phyloP scores from a whole-genome alignment of 2,329 filamentous ascomycete species.

The Proliferodiscus dingleyae region DNA sequence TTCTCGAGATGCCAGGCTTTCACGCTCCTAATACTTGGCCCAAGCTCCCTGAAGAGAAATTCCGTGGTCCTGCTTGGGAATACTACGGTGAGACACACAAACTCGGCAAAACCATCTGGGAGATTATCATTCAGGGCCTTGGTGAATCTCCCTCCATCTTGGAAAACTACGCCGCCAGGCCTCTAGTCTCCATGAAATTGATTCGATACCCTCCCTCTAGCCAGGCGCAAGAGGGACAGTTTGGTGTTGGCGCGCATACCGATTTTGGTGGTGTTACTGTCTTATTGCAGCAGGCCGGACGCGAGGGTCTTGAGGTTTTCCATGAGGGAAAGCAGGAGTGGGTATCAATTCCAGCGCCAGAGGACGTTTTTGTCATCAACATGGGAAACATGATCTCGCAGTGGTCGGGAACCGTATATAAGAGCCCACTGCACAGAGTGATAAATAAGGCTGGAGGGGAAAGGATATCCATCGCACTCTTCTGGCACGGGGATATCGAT shows the following conservation, averaged over 20 bases:
- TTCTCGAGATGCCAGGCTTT: conserved; percentile 6
- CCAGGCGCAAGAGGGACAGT: conserved; percentile 11
- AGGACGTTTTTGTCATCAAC: background rate
- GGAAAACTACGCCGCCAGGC: conserved; percentile 2
- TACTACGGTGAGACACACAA: conserved; percentile 31
- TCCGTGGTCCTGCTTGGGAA: conserved; percentile 34
- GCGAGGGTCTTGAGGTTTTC: conserved; percentile 23
- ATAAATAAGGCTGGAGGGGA: background rate
- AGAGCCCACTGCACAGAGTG: background rate
- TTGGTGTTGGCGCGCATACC: conserved; percentile 40
- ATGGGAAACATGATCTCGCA: background rate
- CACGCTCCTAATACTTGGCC: conserved; percentile 40
- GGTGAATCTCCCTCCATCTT: conserved; percentile 14
- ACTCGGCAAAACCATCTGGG: conserved; percentile 26
- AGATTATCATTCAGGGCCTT: conserved; percentile 26
- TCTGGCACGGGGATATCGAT: background rate
- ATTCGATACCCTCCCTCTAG: background rate
- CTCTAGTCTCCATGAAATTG: background rate
- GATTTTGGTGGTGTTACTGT: conserved; percentile 49
- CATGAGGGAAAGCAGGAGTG: background rate
- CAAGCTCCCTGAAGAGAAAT: conserved; percentile 30
- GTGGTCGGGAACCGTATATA: background rate
- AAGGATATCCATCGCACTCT: background rate
- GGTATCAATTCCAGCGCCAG: background rate
- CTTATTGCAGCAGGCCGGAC: conserved; percentile 41